Conservation (phyloP, 2,329 filamentous ascomycete species). For the Orbilia ellipsospora region DNA sequence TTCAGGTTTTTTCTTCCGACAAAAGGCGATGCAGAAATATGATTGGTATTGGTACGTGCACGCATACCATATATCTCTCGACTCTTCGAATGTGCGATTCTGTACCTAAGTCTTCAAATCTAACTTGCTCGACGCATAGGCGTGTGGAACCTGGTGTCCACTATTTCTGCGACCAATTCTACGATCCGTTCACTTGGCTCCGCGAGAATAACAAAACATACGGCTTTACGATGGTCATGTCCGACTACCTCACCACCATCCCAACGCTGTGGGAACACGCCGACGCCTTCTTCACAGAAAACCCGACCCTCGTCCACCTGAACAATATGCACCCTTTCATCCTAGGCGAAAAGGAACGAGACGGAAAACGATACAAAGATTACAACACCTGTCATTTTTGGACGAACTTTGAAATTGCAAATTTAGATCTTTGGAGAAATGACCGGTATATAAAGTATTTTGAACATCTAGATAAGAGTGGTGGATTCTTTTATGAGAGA, state of each 20-base stretch:
- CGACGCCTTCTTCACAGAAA: constrained; percentile 20
- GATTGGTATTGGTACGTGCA: constrained; percentile 42
- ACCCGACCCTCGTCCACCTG: constrained; percentile 14
- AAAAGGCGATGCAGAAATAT: constrained; percentile 56
- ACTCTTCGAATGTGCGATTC: not conserved
- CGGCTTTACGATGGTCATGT: constrained; percentile 26
- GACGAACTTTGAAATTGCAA: constrained; percentile 39
- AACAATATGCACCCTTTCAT: constrained; percentile 27
- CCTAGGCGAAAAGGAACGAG: not conserved
- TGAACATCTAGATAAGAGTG: constrained; percentile 20
- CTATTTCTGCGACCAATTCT: constrained; percentile 31
- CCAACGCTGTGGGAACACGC: constrained; percentile 20
- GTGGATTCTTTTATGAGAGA: constrained; percentile 37
- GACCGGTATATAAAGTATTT: constrained; percentile 37
- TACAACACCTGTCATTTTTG: constrained; percentile 47
- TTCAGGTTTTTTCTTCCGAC: constrained; percentile 57
- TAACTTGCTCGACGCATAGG: constrained; percentile 8
- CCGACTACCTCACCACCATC: constrained; percentile 24
- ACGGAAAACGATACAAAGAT: constrained; percentile 14
- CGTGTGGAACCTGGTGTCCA: constrained; percentile 30
- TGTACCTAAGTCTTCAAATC: not conserved
- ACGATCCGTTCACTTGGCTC: constrained; percentile 38
- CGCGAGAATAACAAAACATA: constrained; percentile 33
- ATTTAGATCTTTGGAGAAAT: constrained; percentile 20
- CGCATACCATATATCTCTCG: not conserved